These are phyloP conservation scores for Colletotrichum chlorophyti DNA, from an alignment of 2,329 filamentous ascomycete genomes.

Conservation along the genomic window DNA sequence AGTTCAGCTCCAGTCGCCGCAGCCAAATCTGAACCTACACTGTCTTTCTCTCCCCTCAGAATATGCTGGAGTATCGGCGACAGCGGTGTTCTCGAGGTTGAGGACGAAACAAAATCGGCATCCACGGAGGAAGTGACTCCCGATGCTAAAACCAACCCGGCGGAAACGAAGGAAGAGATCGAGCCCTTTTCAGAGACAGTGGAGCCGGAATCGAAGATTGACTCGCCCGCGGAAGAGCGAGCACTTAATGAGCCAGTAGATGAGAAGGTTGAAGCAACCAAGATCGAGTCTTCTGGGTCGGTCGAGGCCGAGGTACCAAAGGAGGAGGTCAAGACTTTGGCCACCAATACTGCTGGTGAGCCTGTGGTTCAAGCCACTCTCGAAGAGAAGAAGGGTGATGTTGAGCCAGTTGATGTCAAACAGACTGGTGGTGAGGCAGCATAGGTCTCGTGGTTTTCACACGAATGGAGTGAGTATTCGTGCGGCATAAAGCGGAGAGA, in stretches of 20 bases:
- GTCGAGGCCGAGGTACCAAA: slow-evolving; percentile 9
- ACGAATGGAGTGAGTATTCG: slow-evolving; percentile 6
- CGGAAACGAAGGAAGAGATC: slow-evolving; percentile 11
- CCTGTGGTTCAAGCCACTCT: slow-evolving; percentile 47
- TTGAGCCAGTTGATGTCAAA: slow-evolving; percentile 44
- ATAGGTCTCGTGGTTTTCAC: slow-evolving; percentile 2
- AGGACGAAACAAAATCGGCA: slow-evolving; percentile 33
- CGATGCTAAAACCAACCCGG: background rate
- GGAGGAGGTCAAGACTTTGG: slow-evolving; percentile 43
- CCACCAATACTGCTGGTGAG: slow-evolving; percentile 51
- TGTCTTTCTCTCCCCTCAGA: slow-evolving; percentile 55
- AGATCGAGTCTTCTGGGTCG: slow-evolving; percentile 11
- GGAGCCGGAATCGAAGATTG: background rate
- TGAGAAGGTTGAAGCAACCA: slow-evolving; percentile 1
- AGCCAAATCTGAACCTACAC: slow-evolving; percentile 38
- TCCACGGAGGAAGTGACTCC: background rate
- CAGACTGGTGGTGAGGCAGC: slow-evolving; percentile 33
- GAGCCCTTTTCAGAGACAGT: background rate
- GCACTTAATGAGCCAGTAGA: background rate
- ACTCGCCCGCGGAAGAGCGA: background rate
- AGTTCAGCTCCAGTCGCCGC: slow-evolving; percentile 46
- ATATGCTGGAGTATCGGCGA: slow-evolving; percentile 62
- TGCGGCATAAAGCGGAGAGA: slow-evolving; percentile 14
- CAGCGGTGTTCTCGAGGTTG: slow-evolving; percentile 50
- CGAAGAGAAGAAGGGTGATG: slow-evolving; percentile 41